Percentiles rank a stretch among this genome's conserved stretches.
phyloP scores from a whole-genome alignment of 306 rosid genomes.

The Fragaria vesca region DNA sequence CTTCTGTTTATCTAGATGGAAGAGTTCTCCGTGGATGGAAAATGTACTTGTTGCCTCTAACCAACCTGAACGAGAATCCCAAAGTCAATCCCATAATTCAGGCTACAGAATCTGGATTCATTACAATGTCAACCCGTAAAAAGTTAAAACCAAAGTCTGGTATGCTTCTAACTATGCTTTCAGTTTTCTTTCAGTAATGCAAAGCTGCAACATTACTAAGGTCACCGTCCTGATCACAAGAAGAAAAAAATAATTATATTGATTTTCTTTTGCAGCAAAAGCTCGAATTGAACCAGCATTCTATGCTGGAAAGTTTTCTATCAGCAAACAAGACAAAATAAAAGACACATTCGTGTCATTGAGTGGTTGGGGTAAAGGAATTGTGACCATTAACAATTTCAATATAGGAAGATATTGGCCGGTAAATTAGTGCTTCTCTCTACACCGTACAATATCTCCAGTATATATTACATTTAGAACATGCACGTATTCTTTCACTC shows the following conservation, averaged over 20 bases:
- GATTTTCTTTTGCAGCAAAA: constrained; percentile 48
- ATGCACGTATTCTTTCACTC: constrained; percentile 1
- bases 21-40: constrained; percentile 56
- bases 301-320: constrained; percentile 63
- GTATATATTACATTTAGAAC: neutral
- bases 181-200: neutral
- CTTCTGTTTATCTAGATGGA: constrained; percentile 71
- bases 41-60: constrained; percentile 63
- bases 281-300: constrained; percentile 63
- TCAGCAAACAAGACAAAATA: constrained; percentile 44
- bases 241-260: neutral
- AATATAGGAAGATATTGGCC: constrained; percentile 96
- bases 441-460: neutral
- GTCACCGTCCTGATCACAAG: constrained; percentile 13
- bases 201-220: constrained; percentile 1
- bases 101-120: constrained; percentile 39
- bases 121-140: constrained; percentile 33
- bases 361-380: constrained; percentile 78
- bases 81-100: constrained; percentile 40
- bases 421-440: constrained; percentile 41
- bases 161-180: constrained; percentile 17
- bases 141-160: constrained; percentile 42
- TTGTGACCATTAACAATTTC: constrained; percentile 73
- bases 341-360: constrained; percentile 83
- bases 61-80: constrained; percentile 62